Base-by-base conservation (phyloP, 2,329 filamentous ascomycete species). In the Nemania serpens region DNA sequence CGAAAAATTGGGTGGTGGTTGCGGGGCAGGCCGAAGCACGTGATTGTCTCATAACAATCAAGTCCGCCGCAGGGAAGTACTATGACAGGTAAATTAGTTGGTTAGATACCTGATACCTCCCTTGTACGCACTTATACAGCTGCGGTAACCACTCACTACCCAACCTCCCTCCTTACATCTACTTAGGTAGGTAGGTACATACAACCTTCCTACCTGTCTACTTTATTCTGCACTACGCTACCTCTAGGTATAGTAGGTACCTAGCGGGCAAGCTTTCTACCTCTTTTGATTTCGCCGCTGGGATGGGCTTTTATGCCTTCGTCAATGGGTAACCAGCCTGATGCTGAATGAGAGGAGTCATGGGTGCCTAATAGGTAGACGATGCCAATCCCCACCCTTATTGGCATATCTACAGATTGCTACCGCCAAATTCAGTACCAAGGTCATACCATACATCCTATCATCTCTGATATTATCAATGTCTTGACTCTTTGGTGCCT, bases 1-100 rank as follows among this genome's bases (percentile, higher is more conserved):
- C 62, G 65, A 68, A 69, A 71, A 69, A 64, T 71, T 68, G 65
- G 69, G 66, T 66, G 63, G 67, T 69, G 58, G 70, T 70, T 70
- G 70, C 70, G 70, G 70, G 70, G 70, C 68, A 66, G 62, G 22
- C 37, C 41, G 53, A 43, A 49, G 61, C 70, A 71, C 70, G 70
- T 71, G 70, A 71, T 58, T 29, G 50, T 62, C 58, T 60, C 36
- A 22, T n/a, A 20, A 42, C 41, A 52, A 25, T 36, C 46, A 37
- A 39, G 12, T 39, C 13, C 18, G 18, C 33, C 13, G 34, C 18
- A 29, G 25, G 25, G 25, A 29, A 29, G 25, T 29, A 29, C 25
- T 29, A 29, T 29, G 25, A 7, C 25, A 29, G 7, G 25, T 29
- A 3, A 29, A 29, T 29, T 29, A 4, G 25, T 29, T 29, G 3